These are phyloP conservation scores for Aureobasidium subglaciale DNA, from an alignment of 2,329 filamentous ascomycete species.

Conservation along the genomic window DNA sequence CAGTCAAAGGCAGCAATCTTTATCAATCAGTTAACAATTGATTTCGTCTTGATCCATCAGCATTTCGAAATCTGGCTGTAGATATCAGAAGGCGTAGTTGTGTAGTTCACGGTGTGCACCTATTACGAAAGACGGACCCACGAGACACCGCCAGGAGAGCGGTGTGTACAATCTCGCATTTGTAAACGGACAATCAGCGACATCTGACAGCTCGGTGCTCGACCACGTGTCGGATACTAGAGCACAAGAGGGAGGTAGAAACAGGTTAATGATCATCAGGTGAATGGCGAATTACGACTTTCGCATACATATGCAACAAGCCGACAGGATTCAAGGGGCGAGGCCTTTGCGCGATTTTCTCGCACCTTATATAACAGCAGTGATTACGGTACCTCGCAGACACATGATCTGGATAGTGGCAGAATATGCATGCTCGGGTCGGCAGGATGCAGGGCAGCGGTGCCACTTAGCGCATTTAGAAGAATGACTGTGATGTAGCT, in stretches of 20 bases:
- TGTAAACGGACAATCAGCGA: not conserved
- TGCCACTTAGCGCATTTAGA: slow-evolving; percentile 3
- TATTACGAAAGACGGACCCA: not conserved
- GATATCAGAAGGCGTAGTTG: no score
- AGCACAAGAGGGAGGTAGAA: not conserved
- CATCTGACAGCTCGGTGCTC: not conserved
- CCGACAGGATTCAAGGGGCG: not conserved
- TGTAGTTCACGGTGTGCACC: no score
- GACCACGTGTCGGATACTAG: not conserved
- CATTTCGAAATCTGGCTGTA: not conserved
- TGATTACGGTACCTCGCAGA: slow-evolving; percentile 7
- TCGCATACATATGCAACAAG: not conserved
- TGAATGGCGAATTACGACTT: not conserved
- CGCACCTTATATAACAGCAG: not conserved
- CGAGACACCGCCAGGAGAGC: not conserved
- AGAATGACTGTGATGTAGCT: not conserved
- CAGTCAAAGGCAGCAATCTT: not conserved
- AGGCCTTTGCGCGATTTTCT: slow-evolving; percentile 6
- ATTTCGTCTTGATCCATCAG: not conserved
- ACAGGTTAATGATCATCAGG: not conserved
- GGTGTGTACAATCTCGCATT: not conserved
- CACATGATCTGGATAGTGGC: not conserved
- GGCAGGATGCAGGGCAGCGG: slow-evolving; percentile 2
- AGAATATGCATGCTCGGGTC: slow-evolving; percentile 4
- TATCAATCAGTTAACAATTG: not conserved